Percentiles rank a stretch among this genome's conserved stretches.
These are phyloP conservation scores for Sugiyamaella chiloensis DNA, from an alignment of 805 yeast genomes.

Conservation along the genomic window DNA sequence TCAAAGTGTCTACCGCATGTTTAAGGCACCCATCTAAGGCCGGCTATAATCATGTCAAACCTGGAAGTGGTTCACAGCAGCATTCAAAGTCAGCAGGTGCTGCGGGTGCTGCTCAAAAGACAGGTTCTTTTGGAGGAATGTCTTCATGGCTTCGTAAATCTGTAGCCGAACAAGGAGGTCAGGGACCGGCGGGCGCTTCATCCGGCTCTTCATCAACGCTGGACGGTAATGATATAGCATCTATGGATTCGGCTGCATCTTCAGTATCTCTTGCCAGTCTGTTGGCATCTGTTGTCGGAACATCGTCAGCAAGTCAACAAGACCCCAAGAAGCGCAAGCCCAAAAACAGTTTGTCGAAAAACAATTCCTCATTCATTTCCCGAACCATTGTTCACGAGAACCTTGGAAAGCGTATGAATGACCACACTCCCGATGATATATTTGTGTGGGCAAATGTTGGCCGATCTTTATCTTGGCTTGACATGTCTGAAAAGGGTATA, in stretches of 20 bases:
- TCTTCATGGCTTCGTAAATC: slow-evolving; percentile 3
- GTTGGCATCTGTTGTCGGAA: background rate
- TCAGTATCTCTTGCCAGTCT: background rate
- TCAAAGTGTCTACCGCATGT: slow-evolving; percentile 13
- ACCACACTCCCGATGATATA: slow-evolving; percentile 27
- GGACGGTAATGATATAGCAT: background rate
- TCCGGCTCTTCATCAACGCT: background rate
- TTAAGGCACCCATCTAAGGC: slow-evolving; percentile 6
- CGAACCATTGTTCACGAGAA: slow-evolving; percentile 36
- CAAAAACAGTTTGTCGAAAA: slow-evolving; percentile 35
- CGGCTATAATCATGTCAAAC: background rate
- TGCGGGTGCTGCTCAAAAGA: slow-evolving; percentile 2
- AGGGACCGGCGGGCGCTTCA: background rate
- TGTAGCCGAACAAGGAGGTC: background rate
- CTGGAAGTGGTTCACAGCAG: too few species aligned
- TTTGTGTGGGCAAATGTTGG: slow-evolving; percentile 36
- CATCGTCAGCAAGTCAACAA: background rate
- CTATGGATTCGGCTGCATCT: slow-evolving; percentile 9
- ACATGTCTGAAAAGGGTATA: slow-evolving; percentile 20
- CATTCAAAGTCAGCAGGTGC: slow-evolving; percentile 6
- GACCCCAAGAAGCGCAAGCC: slow-evolving; percentile 29
- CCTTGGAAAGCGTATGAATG: slow-evolving; percentile 32
- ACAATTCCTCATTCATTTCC: slow-evolving; percentile 38
- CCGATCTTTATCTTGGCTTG: slow-evolving; percentile 35
- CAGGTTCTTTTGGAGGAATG: slow-evolving; percentile 16